These are phyloP conservation scores for Xylaria cubensis DNA, from an alignment of 495 filamentous ascomycete species.

Conservation along the genomic window DNA sequence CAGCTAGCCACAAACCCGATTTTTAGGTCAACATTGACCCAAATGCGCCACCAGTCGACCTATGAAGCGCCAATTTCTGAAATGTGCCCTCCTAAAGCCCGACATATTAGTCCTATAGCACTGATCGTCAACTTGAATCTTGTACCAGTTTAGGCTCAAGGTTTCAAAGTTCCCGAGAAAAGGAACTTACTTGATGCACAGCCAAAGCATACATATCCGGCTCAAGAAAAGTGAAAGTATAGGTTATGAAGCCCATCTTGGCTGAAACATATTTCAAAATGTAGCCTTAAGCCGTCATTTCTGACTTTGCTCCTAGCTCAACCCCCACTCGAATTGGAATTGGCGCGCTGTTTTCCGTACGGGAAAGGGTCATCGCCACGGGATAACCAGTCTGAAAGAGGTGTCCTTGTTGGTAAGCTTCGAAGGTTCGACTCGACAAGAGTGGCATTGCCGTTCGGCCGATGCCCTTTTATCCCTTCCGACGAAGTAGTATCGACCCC, in stretches of 20 bases:
- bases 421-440: background rate
- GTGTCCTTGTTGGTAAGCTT: background rate
- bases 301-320: background rate
- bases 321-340: background rate
- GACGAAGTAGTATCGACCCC: background rate
- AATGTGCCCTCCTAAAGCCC: background rate
- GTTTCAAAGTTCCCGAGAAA: background rate
- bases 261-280: background rate
- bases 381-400: background rate
- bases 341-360: background rate
- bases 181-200: background rate
- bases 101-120: background rate
- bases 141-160: background rate
- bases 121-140: background rate
- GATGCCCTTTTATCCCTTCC: background rate
- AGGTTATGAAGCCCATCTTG: background rate
- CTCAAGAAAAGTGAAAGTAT: background rate
- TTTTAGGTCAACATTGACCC: background rate
- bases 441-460: background rate
- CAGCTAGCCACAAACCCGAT: background rate
- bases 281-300: background rate
- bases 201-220: background rate
- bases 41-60: background rate
- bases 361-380: constrained; percentile 6
- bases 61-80: background rate